Evolutionary conservation across 495 filamentous ascomycete genomes (phyloP).

Genomic region (Daldinia childiae): DNA sequence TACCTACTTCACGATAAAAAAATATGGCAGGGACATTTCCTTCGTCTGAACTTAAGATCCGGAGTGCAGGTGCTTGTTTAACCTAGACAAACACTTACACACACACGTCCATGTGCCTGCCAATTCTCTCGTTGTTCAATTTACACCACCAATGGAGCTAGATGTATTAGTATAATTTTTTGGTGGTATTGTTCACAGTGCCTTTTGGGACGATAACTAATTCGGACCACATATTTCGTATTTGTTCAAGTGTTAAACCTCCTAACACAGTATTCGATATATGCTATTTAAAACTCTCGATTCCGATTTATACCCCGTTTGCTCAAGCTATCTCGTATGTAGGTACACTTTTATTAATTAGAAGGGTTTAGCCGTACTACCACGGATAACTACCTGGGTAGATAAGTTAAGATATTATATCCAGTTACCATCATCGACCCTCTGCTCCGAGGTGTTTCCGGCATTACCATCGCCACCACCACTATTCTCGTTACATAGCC

Average conservation of each 20-base stretch:
- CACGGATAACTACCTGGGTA: not conserved
- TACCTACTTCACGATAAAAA: not conserved
- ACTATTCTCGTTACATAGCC: conserved; percentile 32
- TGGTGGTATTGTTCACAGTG: not conserved
- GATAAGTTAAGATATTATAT: not conserved
- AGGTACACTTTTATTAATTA: not conserved
- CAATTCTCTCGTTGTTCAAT: not conserved
- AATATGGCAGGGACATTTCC: not conserved
- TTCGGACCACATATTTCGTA: not conserved
- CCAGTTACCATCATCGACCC: conserved; percentile 1
- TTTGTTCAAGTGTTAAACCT: not conserved
- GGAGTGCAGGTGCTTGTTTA: not conserved
- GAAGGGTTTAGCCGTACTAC: not conserved
- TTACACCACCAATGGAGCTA: not conserved
- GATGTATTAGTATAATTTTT: not conserved
- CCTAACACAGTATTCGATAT: not conserved
- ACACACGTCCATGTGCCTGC: not conserved
- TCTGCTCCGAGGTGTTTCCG: conserved; percentile 1
- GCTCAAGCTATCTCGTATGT: not conserved
- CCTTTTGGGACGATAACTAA: not conserved
- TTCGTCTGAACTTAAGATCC: not conserved
- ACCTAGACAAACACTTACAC: not conserved
- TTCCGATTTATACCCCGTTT: not conserved
- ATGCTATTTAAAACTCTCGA: not conserved
- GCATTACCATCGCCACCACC: not conserved